These are phyloP conservation scores for Volvox reticuliferus DNA, from an alignment of 139 green algal genomes.

Conservation along the genomic window DNA sequence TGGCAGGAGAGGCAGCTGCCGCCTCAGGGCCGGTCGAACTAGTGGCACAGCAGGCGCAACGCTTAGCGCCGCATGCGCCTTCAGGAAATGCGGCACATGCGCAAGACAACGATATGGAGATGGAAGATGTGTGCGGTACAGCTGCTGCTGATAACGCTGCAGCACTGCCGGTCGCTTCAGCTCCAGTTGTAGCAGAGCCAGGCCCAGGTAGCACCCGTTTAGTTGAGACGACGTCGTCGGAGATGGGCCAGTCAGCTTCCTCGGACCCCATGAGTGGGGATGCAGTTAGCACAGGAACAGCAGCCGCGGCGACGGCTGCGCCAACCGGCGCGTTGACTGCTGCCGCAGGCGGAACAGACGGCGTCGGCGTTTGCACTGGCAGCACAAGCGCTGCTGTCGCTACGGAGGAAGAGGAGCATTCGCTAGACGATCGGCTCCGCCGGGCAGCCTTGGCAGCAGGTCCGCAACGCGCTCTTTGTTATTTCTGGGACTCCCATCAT, in stretches of 20 bases:
- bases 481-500: too few relatives aligned
- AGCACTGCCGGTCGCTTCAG: neutral
- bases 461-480: neutral
- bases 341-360: too few relatives aligned
- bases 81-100: neutral
- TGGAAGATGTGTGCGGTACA: slow-evolving; percentile 7
- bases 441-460: slow-evolving; percentile 48
- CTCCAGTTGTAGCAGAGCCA: neutral
- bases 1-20: neutral
- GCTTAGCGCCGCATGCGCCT: neutral
- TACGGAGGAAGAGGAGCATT: neutral
- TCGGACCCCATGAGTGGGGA: slow-evolving; percentile 49
- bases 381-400: neutral
- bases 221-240: neutral
- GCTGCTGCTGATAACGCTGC: neutral
- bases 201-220: neutral
- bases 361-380: neutral
- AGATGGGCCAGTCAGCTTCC: neutral
- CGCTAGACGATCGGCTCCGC: slow-evolving; percentile 42
- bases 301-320: slow-evolving; percentile 35
- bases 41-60: neutral
- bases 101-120: slow-evolving; percentile 33
- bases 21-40: neutral
- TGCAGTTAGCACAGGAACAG: neutral
- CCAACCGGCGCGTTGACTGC: neutral